Evolutionary conservation across 225 moss, liverwort and hornwort genomes (phyloP).

Genomic region (Anthoceros angustus): DNA sequence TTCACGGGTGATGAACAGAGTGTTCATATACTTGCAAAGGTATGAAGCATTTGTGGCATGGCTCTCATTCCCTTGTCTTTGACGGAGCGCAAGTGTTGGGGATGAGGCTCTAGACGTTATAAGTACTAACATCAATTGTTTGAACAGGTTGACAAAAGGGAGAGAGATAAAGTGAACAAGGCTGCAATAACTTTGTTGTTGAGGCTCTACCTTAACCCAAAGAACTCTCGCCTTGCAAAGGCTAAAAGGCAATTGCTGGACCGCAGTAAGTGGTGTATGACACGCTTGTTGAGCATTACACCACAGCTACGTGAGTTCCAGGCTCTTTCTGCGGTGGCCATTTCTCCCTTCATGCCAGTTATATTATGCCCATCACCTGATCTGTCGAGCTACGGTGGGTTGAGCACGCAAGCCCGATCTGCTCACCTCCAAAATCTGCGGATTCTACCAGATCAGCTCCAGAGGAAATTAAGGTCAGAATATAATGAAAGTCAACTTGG

Average conservation of each 20-base stretch:
- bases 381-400: too few species aligned
- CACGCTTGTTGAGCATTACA: constrained; percentile 62
- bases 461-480: constrained; percentile 38
- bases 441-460: constrained; percentile 39
- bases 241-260: constrained; percentile 62
- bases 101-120: not conserved
- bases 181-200: constrained; percentile 46
- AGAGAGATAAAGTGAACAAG: constrained; percentile 52
- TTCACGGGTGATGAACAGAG: constrained; percentile 52
- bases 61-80: not conserved
- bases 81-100: not conserved
- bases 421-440: constrained; percentile 13
- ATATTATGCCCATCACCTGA: constrained; percentile 32
- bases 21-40: constrained; percentile 84
- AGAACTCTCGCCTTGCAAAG: constrained; percentile 58
- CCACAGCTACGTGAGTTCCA: constrained; percentile 84
- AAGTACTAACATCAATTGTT: not conserved
- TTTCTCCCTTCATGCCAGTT: constrained; percentile 53
- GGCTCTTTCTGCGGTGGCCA: constrained; percentile 57
- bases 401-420: constrained; percentile 1
- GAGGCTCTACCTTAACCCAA: constrained; percentile 42
- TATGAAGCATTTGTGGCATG: not conserved
- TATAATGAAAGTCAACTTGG: constrained; percentile 80
- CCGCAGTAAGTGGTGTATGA: constrained; percentile 94
- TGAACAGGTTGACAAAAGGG: constrained; percentile 60